Evolutionary conservation across 352 stramenopile species (phyloP).

Genomic region (Albugo candida): DNA sequence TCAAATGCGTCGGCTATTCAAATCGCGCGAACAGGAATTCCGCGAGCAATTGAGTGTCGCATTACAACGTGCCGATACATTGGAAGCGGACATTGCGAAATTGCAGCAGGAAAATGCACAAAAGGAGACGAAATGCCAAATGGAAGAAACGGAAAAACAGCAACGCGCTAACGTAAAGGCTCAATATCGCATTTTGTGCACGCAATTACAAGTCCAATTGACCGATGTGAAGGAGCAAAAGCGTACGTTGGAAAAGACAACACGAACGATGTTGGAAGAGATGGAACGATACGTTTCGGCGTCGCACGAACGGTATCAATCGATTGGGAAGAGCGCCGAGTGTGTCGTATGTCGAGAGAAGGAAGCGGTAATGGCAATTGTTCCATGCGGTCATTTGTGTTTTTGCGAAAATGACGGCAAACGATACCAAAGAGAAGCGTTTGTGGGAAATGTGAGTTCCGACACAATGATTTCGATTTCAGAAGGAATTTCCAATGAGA

Average conservation of each 20-base stretch:
- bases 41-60: conserved; percentile 41
- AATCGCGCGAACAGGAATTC: conserved; percentile 54
- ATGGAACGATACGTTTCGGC: conserved; percentile 52
- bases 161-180: conserved; percentile 31
- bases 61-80: conserved; percentile 24
- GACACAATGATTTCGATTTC: no score
- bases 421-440: conserved; percentile 29
- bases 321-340: conserved; percentile 14
- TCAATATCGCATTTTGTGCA: conserved; percentile 51
- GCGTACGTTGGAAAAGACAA: conserved; percentile 61
- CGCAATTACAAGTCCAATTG: conserved; percentile 55
- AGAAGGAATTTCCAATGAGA: no score
- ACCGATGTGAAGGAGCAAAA: conserved; percentile 42
- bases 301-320: conserved; percentile 17
- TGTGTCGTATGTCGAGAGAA: conserved; percentile 70
- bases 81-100: conserved; percentile 16
- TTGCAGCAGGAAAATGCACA: conserved; percentile 19
- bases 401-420: conserved; percentile 72
- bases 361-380: conserved; percentile 42
- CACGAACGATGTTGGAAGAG: conserved; percentile 37
- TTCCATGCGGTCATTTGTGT: conserved; percentile 65
- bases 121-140: conserved; percentile 22
- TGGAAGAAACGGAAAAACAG: no score
- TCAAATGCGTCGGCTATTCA: conserved; percentile 63
- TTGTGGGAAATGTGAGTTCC: conserved; percentile 17